A percentile compares a stretch with the other conserved stretches of the same genome.
Conservation (phyloP, 345 rosid genomes). For the Aquilaria malaccensis region DNA sequence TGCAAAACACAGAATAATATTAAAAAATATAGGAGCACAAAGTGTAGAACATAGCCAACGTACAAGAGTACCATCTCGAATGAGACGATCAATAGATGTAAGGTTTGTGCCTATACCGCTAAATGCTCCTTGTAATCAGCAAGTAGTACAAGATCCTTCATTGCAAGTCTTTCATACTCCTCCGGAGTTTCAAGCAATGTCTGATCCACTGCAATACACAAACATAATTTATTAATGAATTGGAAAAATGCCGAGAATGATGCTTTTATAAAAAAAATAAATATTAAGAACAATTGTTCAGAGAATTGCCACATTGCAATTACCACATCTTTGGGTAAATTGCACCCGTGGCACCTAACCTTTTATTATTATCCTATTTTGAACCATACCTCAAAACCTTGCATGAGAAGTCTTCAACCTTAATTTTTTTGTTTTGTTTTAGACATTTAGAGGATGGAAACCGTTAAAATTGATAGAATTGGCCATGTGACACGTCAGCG, state of each 20-base stretch:
- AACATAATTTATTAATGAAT: constrained; percentile 1
- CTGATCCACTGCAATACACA: constrained; percentile 39
- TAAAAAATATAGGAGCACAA: neutral
- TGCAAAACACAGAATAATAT: constrained; percentile 24
- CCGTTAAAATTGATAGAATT: too few species aligned
- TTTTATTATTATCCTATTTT: too few species aligned
- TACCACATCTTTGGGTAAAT: constrained; percentile 20
- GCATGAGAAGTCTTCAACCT: too few species aligned
- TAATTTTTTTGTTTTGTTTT: too few species aligned
- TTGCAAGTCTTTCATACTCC: constrained; percentile 47
- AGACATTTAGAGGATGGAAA: too few species aligned
- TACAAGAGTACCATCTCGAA: too few species aligned
- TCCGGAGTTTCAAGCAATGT: constrained; percentile 69
- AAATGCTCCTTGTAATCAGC: constrained; percentile 56
- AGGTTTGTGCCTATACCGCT: constrained; percentile 32
- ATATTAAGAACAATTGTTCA: constrained; percentile 1
- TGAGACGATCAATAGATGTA: neutral
- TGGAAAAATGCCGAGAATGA: neutral
- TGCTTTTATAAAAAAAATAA: neutral
- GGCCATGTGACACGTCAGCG: too few species aligned
- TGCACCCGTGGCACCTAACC: too few species aligned
- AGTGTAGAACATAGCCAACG: too few species aligned
- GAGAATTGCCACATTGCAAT: constrained; percentile 8
- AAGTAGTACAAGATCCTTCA: constrained; percentile 45
- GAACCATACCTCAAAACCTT: too few species aligned